Evolutionary conservation across 805 yeast species (phyloP).

Genomic region (Candida adriatica): DNA sequence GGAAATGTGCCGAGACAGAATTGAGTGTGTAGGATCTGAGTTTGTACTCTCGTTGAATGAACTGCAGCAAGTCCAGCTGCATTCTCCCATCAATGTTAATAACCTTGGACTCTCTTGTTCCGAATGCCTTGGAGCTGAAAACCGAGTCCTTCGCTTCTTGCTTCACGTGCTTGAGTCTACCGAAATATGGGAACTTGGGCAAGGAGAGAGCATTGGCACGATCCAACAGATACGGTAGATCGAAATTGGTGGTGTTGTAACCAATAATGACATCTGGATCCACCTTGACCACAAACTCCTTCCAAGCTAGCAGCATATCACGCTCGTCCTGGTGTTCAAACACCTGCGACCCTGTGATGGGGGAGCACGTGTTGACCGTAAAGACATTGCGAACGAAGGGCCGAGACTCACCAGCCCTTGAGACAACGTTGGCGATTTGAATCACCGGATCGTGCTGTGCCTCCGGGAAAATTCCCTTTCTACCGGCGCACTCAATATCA

Average conservation of each 20-base stretch:
- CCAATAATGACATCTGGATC: slow-evolving; percentile 98
- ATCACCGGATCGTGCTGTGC: slow-evolving; percentile 90
- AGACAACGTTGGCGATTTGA: slow-evolving; percentile 94
- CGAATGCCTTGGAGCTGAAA: slow-evolving; percentile 93
- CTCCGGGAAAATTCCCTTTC: slow-evolving; percentile 95
- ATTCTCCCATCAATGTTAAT: slow-evolving; percentile 93
- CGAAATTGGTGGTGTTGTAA: slow-evolving; percentile 90
- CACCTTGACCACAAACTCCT: slow-evolving; percentile 69
- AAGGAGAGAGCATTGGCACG: slow-evolving; percentile 73
- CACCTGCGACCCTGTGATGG: slow-evolving; percentile 90
- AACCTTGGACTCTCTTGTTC: slow-evolving; percentile 88
- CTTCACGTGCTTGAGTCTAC: slow-evolving; percentile 58
- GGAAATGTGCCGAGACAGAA: slow-evolving; percentile 89
- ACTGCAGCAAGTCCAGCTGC: slow-evolving; percentile 89
- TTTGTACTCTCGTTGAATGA: slow-evolving; percentile 91
- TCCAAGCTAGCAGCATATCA: slow-evolving; percentile 83
- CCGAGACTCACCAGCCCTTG: slow-evolving; percentile 69
- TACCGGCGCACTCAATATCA: slow-evolving; percentile 98
- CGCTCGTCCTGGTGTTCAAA: slow-evolving; percentile 67
- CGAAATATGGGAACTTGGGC: slow-evolving; percentile 73
- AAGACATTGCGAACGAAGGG: slow-evolving; percentile 95
- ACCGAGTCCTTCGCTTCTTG: slow-evolving; percentile 78
- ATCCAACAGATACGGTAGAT: slow-evolving; percentile 85
- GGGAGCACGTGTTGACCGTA: slow-evolving; percentile 84
- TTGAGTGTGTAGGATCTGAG: slow-evolving; percentile 90